These are phyloP conservation scores for Trypanosoma mega DNA, from an alignment of 208 protist species.

Conservation along the genomic window DNA sequence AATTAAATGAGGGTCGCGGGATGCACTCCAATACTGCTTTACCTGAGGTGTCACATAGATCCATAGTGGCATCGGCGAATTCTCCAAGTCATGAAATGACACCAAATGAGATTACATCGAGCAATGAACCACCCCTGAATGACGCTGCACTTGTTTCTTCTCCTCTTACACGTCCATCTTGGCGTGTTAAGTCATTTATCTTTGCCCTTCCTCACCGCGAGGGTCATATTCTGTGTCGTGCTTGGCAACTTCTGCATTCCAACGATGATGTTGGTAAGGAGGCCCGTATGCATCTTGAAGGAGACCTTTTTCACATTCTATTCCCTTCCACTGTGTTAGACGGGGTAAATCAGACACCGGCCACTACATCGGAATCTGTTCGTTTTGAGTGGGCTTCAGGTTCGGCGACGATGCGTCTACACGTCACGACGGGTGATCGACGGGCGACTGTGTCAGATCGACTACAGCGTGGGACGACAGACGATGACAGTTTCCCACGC, in stretches of 20 bases:
- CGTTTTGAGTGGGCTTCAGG: conserved; percentile 24
- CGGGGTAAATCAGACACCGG: neutral
- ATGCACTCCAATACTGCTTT: neutral
- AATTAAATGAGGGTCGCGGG: neutral
- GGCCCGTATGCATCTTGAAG: conserved; percentile 42
- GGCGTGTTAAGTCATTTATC: conserved; percentile 58
- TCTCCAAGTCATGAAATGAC: too few species aligned
- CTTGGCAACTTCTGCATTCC: conserved; percentile 63
- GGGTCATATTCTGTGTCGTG: conserved; percentile 66
- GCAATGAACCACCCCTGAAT: too few species aligned
- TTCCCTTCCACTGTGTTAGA: too few species aligned
- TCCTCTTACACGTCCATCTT: conserved; percentile 28
- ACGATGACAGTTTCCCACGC: conserved; percentile 40
- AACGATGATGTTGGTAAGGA: conserved; percentile 27
- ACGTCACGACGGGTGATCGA: conserved; percentile 72
- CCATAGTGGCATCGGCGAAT: too few species aligned
- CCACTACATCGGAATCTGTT: neutral
- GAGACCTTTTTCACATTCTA: conserved; percentile 25
- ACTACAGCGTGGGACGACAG: conserved; percentile 25
- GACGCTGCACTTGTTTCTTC: too few species aligned
- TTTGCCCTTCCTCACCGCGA: conserved; percentile 68
- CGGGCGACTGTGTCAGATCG: conserved; percentile 26
- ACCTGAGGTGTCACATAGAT: too few species aligned
- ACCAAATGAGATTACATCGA: too few species aligned
- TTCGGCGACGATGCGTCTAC: conserved; percentile 59